Conservation (phyloP, 768 basidiomycete genomes). For the Cubamyces sp. region DNA sequence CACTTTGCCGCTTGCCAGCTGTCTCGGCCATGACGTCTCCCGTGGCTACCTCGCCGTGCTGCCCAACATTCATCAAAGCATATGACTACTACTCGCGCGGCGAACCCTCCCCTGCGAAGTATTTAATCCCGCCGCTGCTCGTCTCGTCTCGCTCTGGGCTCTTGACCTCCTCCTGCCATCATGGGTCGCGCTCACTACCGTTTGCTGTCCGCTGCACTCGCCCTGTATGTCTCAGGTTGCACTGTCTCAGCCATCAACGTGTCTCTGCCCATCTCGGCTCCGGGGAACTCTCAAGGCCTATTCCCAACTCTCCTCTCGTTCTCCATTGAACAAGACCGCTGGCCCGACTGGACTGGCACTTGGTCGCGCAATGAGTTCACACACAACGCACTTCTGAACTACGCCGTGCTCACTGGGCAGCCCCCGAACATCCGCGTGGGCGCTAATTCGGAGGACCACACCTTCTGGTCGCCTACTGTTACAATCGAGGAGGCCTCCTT, state of each 20-base stretch:
- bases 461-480: slow-evolving; percentile 53
- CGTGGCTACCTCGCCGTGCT: neutral
- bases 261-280: slow-evolving; percentile 44
- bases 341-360: slow-evolving; percentile 69
- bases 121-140: neutral
- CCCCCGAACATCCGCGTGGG: slow-evolving; percentile 61
- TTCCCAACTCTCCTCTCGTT: slow-evolving; percentile 58
- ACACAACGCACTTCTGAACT: slow-evolving; percentile 60
- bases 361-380: slow-evolving; percentile 58
- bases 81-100: slow-evolving; percentile 5
- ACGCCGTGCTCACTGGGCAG: slow-evolving; percentile 53
- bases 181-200: neutral
- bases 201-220: neutral
- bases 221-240: neutral
- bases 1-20: slow-evolving; percentile 4
- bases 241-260: slow-evolving; percentile 35
- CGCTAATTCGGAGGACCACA: slow-evolving; percentile 61
- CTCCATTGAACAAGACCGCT: slow-evolving; percentile 73
- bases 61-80: slow-evolving; percentile 5
- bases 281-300: slow-evolving; percentile 41
- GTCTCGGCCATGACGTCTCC: slow-evolving; percentile 6
- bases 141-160: neutral
- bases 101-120: too few relatives aligned
- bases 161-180: neutral
- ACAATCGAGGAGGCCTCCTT: slow-evolving; percentile 51